Evolutionary conservation across 2,329 filamentous ascomycete species (phyloP), one percentile per base, ranked within the genome.

Genomic region (Xylaria sp.): DNA sequence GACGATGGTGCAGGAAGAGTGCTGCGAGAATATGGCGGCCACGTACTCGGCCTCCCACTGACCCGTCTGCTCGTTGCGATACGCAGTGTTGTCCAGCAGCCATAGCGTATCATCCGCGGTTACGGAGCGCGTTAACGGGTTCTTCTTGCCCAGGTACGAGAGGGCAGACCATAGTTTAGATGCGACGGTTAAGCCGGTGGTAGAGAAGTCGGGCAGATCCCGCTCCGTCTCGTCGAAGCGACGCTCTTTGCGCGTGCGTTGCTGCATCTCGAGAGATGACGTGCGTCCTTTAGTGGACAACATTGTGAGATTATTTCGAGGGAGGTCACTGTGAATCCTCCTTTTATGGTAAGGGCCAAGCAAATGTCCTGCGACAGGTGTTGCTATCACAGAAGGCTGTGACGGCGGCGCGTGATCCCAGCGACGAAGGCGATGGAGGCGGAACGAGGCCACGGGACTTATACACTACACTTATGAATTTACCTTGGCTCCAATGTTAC

Each of bases 81-180:
- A 95, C 4, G 94, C 94, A 2, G 92, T 95, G 76, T 96, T 97
- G 82, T 98, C 94, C 57, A 98, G 84, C 8, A 98, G 84, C 95
- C 95, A 98, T 50, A 98, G 90, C 15, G 88, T 89, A 78, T 97
- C 92, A 48, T 88, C 82, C 18, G 85, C 84, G 64, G 89, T 86
- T 56, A 93, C 87, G 41, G 85, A 82, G 55, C 86, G 86, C 0
- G 87, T 84, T 13, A 90, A 82, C 0, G 91, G 90, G 75, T 90
- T 91, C 66, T 78, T 78, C 58, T 80, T 78, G 25, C 85, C 84
- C 0, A 90, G 79, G 64, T 85, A 84, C 2, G 85, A 86, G 32
- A 90, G 77, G 56, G 87, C 63, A 41, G 82, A 78, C 41, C 79
- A 72, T n/a, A 80, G 34, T 39, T 74, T 78, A 10, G 74, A 59